A percentile compares a stretch with the other conserved stretches of the same genome.
Evolutionary conservation across 805 yeast species (phyloP).

Genomic region (Lachancea dasiensis): DNA sequence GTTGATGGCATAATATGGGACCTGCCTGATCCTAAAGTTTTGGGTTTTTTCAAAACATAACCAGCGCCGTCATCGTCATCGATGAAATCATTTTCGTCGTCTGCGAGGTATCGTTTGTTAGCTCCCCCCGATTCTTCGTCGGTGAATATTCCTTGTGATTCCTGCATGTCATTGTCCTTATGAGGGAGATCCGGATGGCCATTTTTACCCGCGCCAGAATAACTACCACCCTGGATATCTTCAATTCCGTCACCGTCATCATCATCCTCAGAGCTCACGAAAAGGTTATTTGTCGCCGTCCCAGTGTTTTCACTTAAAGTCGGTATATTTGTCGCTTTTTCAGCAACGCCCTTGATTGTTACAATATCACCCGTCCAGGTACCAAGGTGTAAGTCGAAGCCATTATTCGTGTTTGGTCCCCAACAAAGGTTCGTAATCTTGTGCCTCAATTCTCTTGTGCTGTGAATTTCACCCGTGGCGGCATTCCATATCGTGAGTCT

Average conservation of each 20-base stretch:
- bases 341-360: conserved; percentile 25
- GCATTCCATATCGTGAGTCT: conserved; percentile 53
- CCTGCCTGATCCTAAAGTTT: conserved; percentile 13
- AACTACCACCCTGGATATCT: no score
- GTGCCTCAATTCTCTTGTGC: conserved; percentile 15
- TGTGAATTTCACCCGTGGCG: conserved; percentile 30
- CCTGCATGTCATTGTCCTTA: conserved; percentile 11
- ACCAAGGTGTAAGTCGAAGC: conserved; percentile 30
- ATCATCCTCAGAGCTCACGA: conserved; percentile 33
- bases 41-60: conserved; percentile 25
- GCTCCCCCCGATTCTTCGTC: conserved; percentile 24
- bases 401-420: conserved; percentile 23
- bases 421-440: conserved; percentile 35
- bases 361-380: conserved; percentile 39
- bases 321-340: conserved; percentile 3
- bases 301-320: conserved; percentile 1
- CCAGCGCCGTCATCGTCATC: conserved; percentile 62
- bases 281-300: conserved; percentile 17
- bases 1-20: conserved; percentile 55
- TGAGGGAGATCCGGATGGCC: conserved; percentile 25
- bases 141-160: conserved; percentile 21
- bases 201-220: conserved; percentile 15
- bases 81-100: conserved; percentile 46
- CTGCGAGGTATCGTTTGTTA: conserved; percentile 26
- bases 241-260: conserved; percentile 13